Evolutionary conservation across 768 basidiomycete species (phyloP), one percentile per base, ranked within the genome.

Genomic region (Phlebiopsis gigantea): DNA sequence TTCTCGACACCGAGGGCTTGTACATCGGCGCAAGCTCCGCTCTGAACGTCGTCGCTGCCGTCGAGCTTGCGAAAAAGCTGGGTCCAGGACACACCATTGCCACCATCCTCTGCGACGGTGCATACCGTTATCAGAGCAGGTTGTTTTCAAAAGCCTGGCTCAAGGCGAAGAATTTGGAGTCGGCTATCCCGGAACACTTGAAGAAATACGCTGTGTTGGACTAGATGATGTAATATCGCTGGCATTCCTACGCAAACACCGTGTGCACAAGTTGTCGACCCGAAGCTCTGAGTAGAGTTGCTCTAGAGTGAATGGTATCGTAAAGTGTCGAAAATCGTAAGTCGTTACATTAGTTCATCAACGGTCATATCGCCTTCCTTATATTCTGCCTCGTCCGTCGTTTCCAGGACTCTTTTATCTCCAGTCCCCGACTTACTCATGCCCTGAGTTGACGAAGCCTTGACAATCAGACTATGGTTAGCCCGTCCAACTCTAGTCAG

Each of bases 81-180:
- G 95, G 92, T 17, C 87, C 84, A 76, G 90, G 90, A 31, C 87
- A 88, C 21, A 91, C 79, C 15, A 77, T 98, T 26, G 93, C 85
- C 1, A 99, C 97, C 4, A 79, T 98, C 52, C 73, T 99, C 39
- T 92, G 89, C 69, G 97, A 99, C 67, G 97, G 96, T 6, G 97
- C 97, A 45, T 96, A 98, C 67, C 82, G 97, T 67, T 97, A 99
- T 68, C 97, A 98, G 74, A 95, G 91, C 59, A 82, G 97, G 10
- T 75, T 99, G 31, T 99, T 99, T 75, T 97, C 94, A 15, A 89
- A 89, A 69, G 82, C 83, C 63, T 99, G 97, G 97, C 73, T 99
- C 46, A 76, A 84, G 67, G 75, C 79, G 31, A 98, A 98, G 69
- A 85, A 79, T 0, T 75, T 99, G 49, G 78, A 81, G 42, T 75